These are phyloP conservation scores for Wickerhamiella alocasiicola DNA, from an alignment of 805 yeast species.

Conservation along the genomic window DNA sequence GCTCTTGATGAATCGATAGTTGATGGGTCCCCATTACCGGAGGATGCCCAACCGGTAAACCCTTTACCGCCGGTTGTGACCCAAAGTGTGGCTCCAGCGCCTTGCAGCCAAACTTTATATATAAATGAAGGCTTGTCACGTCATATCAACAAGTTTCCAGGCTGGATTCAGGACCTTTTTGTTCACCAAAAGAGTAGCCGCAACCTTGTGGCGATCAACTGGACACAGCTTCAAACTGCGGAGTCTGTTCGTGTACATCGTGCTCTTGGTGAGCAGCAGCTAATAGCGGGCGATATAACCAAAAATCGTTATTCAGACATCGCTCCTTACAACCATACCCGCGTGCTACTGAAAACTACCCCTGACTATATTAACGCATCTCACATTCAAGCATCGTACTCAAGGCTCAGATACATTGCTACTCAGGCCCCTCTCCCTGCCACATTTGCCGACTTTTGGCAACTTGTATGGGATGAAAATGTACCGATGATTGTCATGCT, in stretches of 20 bases:
- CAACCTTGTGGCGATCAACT: conserved; percentile 37
- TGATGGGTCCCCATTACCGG: neutral
- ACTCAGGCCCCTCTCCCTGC: conserved; percentile 82
- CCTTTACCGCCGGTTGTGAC: conserved; percentile 11
- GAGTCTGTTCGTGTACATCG: conserved; percentile 56
- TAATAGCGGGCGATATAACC: conserved; percentile 62
- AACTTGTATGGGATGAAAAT: conserved; percentile 53
- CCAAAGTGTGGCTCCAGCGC: neutral
- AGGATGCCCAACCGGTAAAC: conserved; percentile 5
- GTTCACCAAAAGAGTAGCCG: conserved; percentile 30
- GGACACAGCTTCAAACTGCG: conserved; percentile 50
- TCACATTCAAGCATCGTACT: conserved; percentile 35
- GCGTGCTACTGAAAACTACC: conserved; percentile 45
- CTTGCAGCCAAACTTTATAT: conserved; percentile 10
- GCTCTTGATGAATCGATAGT: conserved; percentile 9
- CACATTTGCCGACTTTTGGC: conserved; percentile 80
- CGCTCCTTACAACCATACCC: conserved; percentile 72
- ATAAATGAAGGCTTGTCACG: conserved; percentile 10
- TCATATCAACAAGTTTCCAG: conserved; percentile 32
- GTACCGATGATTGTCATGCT: conserved; percentile 61
- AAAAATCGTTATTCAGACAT: conserved; percentile 85
- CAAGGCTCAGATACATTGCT: conserved; percentile 52
- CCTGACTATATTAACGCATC: conserved; percentile 79
- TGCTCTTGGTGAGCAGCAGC: conserved; percentile 24
- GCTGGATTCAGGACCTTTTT: conserved; percentile 38